Evolutionary conservation across 1,139 yeast genomes (phyloP).

Genomic region (Pichia sp.): DNA sequence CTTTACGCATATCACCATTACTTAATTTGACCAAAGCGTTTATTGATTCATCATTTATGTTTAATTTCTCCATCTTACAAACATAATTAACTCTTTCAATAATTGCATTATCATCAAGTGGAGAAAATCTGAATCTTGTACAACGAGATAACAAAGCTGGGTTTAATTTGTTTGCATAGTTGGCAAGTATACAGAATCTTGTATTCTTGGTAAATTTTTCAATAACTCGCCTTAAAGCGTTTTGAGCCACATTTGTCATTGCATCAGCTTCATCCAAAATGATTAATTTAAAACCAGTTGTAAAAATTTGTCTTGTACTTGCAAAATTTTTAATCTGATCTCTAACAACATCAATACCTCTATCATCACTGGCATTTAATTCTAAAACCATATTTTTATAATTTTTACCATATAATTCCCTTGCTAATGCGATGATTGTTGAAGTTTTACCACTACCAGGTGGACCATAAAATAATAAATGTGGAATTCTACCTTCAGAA

Average conservation of each 20-base stretch:
- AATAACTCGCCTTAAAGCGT: conserved; percentile 84
- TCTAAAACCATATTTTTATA: conserved; percentile 88
- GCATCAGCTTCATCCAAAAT: conserved; percentile 98
- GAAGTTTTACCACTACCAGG: conserved; percentile 98
- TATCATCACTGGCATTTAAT: conserved; percentile 78
- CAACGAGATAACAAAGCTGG: conserved; percentile 94
- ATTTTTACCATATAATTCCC: conserved; percentile 82
- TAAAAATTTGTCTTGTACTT: conserved; percentile 85
- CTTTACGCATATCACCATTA: conserved; percentile 94
- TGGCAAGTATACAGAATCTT: conserved; percentile 92
- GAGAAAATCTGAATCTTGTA: conserved; percentile 89
- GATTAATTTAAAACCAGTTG: conserved; percentile 74
- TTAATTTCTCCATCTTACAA: conserved; percentile 57
- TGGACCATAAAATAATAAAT: conserved; percentile 88
- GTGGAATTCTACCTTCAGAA: conserved; percentile 78
- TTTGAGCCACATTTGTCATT: conserved; percentile 96
- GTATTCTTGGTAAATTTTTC: conserved; percentile 94
- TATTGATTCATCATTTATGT: conserved; percentile 53
- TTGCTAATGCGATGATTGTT: conserved; percentile 83
- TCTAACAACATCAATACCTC: conserved; percentile 83
- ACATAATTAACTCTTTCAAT: conserved; percentile 62
- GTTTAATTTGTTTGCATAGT: conserved; percentile 89
- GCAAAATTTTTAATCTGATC: conserved; percentile 83
- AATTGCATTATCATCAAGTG: conserved; percentile 64
- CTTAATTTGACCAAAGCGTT: conserved; percentile 62